Conservation (phyloP, 306 rosid genomes). For the Cicer chorassanicum region DNA sequence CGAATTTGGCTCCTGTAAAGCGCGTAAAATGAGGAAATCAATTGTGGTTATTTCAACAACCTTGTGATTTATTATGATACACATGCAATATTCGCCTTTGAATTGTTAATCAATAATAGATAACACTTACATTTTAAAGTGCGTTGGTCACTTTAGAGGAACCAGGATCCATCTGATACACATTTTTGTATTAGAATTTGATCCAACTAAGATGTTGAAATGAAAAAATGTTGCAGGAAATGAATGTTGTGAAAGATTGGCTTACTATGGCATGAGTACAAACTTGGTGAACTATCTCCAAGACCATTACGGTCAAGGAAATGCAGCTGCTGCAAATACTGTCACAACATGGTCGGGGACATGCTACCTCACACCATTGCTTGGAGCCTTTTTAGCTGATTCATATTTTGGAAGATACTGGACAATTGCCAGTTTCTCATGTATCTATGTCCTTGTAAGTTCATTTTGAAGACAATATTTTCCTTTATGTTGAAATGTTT, state of each 20-base stretch:
- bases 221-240: conserved; percentile 54
- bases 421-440: conserved; percentile 81
- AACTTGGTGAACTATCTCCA: conserved; percentile 84
- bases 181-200: neutral
- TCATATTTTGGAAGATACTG: conserved; percentile 86
- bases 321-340: conserved; percentile 63
- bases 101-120: no score
- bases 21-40: no score
- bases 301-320: conserved; percentile 59
- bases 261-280: conserved; percentile 87
- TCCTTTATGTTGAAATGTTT: conserved; percentile 9
- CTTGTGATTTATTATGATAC: no score
- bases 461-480: conserved; percentile 9
- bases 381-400: conserved; percentile 89
- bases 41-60: no score
- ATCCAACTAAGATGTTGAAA: conserved; percentile 22
- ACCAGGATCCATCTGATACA: neutral
- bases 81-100: no score
- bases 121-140: no score
- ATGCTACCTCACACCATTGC: conserved; percentile 79
- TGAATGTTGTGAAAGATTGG: conserved; percentile 88
- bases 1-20: no score
- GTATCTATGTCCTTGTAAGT: conserved; percentile 72
- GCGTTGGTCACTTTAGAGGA: no score
- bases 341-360: conserved; percentile 80